Evolutionary conservation across 495 filamentous ascomycete species (phyloP), one percentile per base, ranked within the genome.

Genomic region (Astrothelium subdiscretum): DNA sequence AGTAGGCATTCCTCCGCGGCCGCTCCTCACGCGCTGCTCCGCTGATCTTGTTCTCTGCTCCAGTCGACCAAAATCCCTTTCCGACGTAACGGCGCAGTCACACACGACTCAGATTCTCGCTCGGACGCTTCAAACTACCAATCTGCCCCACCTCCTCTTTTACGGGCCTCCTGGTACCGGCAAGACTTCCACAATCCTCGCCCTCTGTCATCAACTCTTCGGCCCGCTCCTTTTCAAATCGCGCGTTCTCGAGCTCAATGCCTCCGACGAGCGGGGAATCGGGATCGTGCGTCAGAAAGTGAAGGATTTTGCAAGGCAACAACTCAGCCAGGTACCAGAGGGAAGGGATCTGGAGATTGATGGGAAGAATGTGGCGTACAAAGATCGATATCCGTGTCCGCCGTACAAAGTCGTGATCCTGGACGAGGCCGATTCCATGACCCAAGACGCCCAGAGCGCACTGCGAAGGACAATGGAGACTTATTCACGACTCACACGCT

Each of bases 121-220:
- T 70, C 85, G 92, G 68, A 97, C 90, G 27, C 79, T 99, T 20
- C 92, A 97, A 83, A 88, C 92, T 71, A 87, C 91, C 57, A 98
- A 98, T 71, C 87, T 99, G 57, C 94, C 94, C 24, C 95, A 99
- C 74, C 96, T 99, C 91, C 90, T 99, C 71, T 97, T 97, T 79
- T 99, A 99, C 70, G 95, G 95, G 6, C 95, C 94, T 0, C 94
- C 94, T 0, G 94, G 94, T 43, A 99, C 95, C 0, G 94, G 94
- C 66, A 99, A 99, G 75, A 99, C 94, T n/a, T 96, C 91, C 3
- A 97, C 95, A 1, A 91, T 99, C 71, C 90, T 99, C 67, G 87
- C 87, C 18, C 90, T 99, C 32, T 91, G 92, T 42, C 96, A 96
- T 75, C 92, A 96, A 68, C 90, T 99, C 65, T 99, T 95, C 78